Evolutionary conservation across 148 eudicot genomes (phyloP).

Genomic region (Cornus controversa): DNA sequence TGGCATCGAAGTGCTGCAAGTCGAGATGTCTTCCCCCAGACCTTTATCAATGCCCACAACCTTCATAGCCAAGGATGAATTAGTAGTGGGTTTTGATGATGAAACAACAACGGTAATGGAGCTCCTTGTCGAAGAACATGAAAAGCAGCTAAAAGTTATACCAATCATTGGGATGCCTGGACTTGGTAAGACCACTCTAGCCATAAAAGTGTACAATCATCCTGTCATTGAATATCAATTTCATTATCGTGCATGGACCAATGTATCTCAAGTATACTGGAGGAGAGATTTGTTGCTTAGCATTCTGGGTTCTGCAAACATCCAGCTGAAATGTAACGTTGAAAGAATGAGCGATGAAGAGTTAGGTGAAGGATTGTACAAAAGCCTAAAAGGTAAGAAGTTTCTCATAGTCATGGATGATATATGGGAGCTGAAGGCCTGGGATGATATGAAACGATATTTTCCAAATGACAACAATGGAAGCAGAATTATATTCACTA

Average conservation of each 20-base stretch:
- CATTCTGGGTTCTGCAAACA: not conserved
- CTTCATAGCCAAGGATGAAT: constrained; percentile 8
- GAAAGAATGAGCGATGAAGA: not conserved
- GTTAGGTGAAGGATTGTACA: not conserved
- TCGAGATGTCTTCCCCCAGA: too few relatives aligned
- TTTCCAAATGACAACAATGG: constrained; percentile 16
- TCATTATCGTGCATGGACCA: constrained; percentile 19
- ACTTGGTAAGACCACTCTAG: constrained; percentile 17
- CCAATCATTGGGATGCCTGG: constrained; percentile 25
- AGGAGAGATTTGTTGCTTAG: constrained; percentile 16
- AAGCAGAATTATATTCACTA: constrained; percentile 23
- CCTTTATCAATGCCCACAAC: not conserved
- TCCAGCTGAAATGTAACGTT: not conserved
- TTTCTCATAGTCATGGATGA: constrained; percentile 25
- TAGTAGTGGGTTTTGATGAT: constrained; percentile 22
- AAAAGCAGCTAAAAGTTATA: constrained; percentile 15
- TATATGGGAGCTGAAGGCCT: constrained; percentile 17
- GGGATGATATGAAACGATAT: constrained; percentile 13
- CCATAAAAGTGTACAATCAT: constrained; percentile 8
- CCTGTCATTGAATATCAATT: constrained; percentile 12
- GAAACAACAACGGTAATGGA: constrained; percentile 14
- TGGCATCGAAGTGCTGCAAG: constrained; percentile 9
- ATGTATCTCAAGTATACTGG: constrained; percentile 18
- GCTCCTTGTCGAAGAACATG: not conserved
- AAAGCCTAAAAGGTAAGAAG: not conserved